These are phyloP conservation scores for Penicillium concentricum DNA, from an alignment of 2,329 filamentous ascomycete genomes.

Conservation along the genomic window DNA sequence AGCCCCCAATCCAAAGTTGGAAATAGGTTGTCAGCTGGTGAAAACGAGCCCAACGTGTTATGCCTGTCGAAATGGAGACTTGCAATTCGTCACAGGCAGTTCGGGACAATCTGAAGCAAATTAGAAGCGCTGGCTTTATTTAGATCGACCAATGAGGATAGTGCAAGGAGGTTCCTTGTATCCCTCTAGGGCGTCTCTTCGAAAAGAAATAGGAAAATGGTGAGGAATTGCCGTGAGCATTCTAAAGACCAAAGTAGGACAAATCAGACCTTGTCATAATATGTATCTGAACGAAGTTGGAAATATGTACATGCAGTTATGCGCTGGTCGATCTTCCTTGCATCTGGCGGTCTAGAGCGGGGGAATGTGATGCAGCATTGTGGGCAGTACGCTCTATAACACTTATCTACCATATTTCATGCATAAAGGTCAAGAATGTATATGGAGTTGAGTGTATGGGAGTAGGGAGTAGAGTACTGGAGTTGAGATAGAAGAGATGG, in stretches of 20 bases:
- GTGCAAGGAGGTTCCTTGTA: conserved; percentile 18
- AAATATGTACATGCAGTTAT: conserved; percentile 4
- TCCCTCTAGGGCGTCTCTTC: conserved; percentile 8
- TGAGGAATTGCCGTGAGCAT: conserved; percentile 2
- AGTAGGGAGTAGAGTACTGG: not conserved
- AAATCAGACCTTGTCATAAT: conserved; percentile 14
- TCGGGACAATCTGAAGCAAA: conserved; percentile 20
- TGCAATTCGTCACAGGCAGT: conserved; percentile 21
- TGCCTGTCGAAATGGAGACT: conserved; percentile 9
- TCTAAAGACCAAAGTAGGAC: conserved; percentile 6
- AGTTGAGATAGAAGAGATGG: no score
- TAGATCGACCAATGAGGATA: conserved; percentile 25
- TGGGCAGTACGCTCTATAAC: not conserved
- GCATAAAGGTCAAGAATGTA: conserved; percentile 4
- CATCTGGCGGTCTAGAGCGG: conserved; percentile 23
- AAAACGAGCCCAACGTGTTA: conserved; percentile 11
- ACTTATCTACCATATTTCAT: not conserved
- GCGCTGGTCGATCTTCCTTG: conserved; percentile 27
- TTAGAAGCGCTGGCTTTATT: conserved; percentile 28
- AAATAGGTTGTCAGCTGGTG: conserved; percentile 13
- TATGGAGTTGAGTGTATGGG: not conserved
- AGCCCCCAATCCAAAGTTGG: conserved; percentile 5
- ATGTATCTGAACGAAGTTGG: conserved; percentile 12
- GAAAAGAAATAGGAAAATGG: conserved; percentile 2
- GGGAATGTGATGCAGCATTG: conserved; percentile 6